These are phyloP conservation scores for Leishmania martiniquensis DNA, from an alignment of 208 protist species.

Conservation along the genomic window DNA sequence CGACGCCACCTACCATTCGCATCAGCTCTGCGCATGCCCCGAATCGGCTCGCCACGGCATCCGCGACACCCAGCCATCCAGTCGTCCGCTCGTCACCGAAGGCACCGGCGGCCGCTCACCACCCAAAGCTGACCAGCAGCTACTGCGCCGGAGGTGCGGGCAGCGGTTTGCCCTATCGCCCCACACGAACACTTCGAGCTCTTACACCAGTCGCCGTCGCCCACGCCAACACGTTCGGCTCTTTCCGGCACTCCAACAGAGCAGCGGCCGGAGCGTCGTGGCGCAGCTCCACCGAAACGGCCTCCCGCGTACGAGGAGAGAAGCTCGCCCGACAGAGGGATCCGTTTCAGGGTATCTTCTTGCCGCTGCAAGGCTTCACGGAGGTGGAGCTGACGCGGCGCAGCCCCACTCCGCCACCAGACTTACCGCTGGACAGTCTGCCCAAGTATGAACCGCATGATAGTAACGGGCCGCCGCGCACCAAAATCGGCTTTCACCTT, in stretches of 20 bases:
- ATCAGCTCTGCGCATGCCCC: not conserved
- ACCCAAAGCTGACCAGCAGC: not conserved
- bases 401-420: slow-evolving; percentile 7
- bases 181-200: slow-evolving; percentile 10
- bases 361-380: not conserved
- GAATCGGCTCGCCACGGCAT: not conserved
- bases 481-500: slow-evolving; percentile 23
- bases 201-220: slow-evolving; percentile 12
- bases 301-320: not conserved
- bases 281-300: slow-evolving; percentile 2
- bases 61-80: not conserved
- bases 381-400: not conserved
- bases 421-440: slow-evolving; percentile 43
- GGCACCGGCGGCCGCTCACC: not conserved
- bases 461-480: slow-evolving; percentile 44
- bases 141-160: not conserved
- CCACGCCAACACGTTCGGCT: not conserved
- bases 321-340: not conserved
- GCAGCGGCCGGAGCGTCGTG: slow-evolving; percentile 9
- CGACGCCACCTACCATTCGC: not conserved
- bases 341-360: slow-evolving; percentile 6
- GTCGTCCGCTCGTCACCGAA: not conserved
- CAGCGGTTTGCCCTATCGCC: slow-evolving; percentile 1
- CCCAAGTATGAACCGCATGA: slow-evolving; percentile 60
- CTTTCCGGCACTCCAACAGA: not conserved